Percentiles rank a stretch among this genome's conserved stretches.
phyloP scores from a whole-genome alignment of 345 rosid species.

The Eucalyptus viminalis region DNA sequence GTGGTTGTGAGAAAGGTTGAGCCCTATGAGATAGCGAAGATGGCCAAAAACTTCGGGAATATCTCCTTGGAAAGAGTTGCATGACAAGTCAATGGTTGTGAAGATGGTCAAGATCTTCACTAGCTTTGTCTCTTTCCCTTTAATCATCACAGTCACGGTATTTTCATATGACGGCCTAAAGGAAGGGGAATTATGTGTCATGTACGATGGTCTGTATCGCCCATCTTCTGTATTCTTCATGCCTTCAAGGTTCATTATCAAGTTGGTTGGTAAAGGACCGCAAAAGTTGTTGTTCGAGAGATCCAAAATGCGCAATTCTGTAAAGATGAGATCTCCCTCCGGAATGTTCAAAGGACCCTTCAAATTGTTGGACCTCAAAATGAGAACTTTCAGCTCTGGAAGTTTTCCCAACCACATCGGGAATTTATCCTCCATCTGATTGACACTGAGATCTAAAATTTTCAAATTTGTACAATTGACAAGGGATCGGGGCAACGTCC shows the following conservation, averaged over 20 bases:
- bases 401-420: constrained; percentile 8
- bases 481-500: background rate
- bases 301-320: background rate
- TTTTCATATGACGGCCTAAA: background rate
- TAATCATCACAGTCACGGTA: background rate
- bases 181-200: background rate
- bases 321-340: background rate
- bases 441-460: constrained; percentile 5
- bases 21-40: background rate
- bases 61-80: background rate
- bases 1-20: background rate
- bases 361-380: constrained; percentile 7
- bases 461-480: background rate
- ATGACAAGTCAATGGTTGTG: background rate
- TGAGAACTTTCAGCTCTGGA: background rate
- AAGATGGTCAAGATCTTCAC: background rate
- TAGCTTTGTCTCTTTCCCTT: background rate
- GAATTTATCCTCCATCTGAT: background rate
- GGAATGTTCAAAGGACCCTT: background rate
- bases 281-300: constrained; percentile 1
- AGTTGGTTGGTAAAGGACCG: background rate
- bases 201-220: background rate
- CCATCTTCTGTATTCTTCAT: background rate
- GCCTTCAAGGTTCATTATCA: background rate
- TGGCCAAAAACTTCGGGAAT: background rate